Evolutionary conservation across 2,329 filamentous ascomycete genomes (phyloP), one percentile per base, ranked within the genome.

Genomic region (Penicillium brasilianum): DNA sequence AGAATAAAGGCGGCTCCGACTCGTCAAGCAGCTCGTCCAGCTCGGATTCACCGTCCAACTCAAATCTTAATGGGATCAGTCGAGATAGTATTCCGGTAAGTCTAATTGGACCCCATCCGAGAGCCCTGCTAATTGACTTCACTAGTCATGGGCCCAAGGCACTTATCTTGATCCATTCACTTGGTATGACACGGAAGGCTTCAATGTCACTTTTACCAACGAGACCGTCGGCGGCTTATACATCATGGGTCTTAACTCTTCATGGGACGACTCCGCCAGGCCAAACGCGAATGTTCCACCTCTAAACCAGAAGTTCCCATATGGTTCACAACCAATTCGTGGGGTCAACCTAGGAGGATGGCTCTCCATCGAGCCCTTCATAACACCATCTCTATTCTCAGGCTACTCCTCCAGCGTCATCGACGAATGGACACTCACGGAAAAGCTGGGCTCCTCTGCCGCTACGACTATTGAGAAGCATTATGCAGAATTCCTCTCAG

Each of bases 261-360:
- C 87, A 0, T 99, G 92, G 91, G 90, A 98, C 74, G 93, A 99
- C 77, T 90, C 89, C 25, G 82, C 86, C 2, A 82, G 83, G 66
- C 88, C 93, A 13, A 98, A 98, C 74, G 82, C 87, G 18, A 87
- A 92, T 34, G 92, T 96, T 0, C 91, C 93, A 0, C 82, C 92
- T 1, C 82, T 99, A 7, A 85, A 92, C 67, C 83, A 93, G 62
- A 71, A 83, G 1, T 97, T 94, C 85, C 87, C 89, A 2, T 99
- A 98, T 70, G 86, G 88, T 2, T 87, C 86, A 22, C 88, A 84
- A 57, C 93, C 93, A 2, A 92, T 96, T 25, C 87, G 94, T 7
- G 95, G 95, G 0, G 92, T 98, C 37, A 98, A 97, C 70, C 75
- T 98, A 1, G 95, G 95, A 54, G 95, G 95, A 13, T 99, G 95